These are phyloP conservation scores for Mollisiaceae sp. DNA, from an alignment of 2,329 filamentous ascomycete species.

Conservation along the genomic window DNA sequence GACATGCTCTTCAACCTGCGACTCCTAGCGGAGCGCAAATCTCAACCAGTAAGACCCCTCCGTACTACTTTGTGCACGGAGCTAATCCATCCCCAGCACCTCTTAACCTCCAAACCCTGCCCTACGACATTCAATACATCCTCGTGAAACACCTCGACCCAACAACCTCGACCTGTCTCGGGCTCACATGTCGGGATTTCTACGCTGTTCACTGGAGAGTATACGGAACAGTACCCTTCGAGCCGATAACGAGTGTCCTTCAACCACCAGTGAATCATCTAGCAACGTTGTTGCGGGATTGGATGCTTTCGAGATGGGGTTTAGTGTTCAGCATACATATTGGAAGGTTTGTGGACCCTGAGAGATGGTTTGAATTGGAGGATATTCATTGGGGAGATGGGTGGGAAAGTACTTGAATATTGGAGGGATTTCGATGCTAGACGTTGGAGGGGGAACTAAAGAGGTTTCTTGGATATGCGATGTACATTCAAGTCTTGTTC, in stretches of 20 bases:
- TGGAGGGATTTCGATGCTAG: not conserved
- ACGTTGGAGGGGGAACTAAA: not conserved
- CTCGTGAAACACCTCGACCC: not conserved
- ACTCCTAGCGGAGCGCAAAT: no score
- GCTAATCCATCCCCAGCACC: not conserved
- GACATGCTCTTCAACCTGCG: no score
- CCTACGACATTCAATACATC: not conserved
- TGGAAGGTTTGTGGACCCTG: not conserved
- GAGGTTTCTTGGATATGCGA: no score
- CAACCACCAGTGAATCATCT: not conserved
- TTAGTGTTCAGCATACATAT: not conserved
- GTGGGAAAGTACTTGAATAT: not conserved
- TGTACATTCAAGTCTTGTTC: no score
- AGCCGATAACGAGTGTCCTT: not conserved
- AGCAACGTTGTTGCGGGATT: not conserved
- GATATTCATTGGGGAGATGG: not conserved
- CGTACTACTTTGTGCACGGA: no score
- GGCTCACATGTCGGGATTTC: not conserved
- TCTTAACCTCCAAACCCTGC: not conserved
- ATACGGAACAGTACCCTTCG: not conserved
- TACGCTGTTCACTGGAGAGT: constrained; percentile 1
- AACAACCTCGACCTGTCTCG: not conserved
- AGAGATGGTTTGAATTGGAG: not conserved
- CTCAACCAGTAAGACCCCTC: no score
- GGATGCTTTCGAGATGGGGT: not conserved